These are phyloP conservation scores for Mycena galopus DNA, from an alignment of 768 basidiomycete genomes.

Conservation along the genomic window DNA sequence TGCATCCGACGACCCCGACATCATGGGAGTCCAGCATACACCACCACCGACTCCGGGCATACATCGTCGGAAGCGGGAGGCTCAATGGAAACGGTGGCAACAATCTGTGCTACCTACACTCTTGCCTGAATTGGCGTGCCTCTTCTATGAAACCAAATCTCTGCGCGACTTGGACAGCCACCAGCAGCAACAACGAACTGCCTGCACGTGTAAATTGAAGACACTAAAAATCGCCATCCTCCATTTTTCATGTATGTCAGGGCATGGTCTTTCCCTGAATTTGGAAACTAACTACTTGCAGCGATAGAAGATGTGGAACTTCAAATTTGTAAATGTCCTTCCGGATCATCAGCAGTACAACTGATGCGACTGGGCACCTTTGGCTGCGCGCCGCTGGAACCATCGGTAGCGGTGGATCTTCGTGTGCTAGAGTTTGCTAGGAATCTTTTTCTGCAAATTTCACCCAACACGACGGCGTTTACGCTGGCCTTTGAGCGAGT, in stretches of 20 bases:
- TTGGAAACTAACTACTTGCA: not conserved
- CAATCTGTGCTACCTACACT: not conserved
- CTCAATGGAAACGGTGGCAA: constrained; percentile 7
- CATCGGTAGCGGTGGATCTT: not conserved
- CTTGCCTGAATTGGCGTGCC: not conserved
- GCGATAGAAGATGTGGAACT: not conserved
- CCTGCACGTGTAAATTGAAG: not conserved
- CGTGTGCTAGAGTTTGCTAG: not conserved
- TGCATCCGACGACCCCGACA: not conserved
- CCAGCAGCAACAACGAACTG: not conserved
- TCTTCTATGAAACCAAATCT: not conserved
- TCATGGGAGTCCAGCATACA: not conserved
- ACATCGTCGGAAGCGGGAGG: not conserved
- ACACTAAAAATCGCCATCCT: not conserved
- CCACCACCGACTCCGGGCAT: not conserved
- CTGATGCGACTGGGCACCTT: not conserved
- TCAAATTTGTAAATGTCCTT: not conserved
- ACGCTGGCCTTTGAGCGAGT: not conserved
- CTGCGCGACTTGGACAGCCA: not conserved
- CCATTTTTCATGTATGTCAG: not conserved
- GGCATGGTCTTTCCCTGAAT: not conserved
- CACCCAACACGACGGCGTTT: not conserved
- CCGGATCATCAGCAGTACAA: not conserved
- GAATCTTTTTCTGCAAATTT: constrained; percentile 1
- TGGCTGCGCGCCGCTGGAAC: not conserved